phyloP scores from a whole-genome alignment of 768 basidiomycete species.

The Hygrophorus russula region DNA sequence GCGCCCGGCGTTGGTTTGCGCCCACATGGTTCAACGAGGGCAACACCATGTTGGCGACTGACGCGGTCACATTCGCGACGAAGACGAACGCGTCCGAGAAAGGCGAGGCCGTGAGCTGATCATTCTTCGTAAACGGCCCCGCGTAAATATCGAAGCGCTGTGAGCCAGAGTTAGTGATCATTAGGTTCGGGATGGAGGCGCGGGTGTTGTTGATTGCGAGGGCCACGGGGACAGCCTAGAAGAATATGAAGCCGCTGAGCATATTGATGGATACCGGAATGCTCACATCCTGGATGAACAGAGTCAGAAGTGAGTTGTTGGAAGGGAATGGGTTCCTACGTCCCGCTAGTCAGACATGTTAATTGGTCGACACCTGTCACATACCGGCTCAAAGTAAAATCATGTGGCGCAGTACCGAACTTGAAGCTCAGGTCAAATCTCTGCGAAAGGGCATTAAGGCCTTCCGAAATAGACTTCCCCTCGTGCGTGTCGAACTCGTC shows the following conservation, averaged over 20 bases:
- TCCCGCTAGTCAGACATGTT: conserved; percentile 1
- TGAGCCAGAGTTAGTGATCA: conserved; percentile 54
- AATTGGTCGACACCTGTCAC: conserved; percentile 8
- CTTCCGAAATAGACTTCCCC: conserved; percentile 43
- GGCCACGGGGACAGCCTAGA: conserved; percentile 41
- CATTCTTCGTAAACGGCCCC: conserved; percentile 70
- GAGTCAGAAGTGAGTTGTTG: conserved; percentile 44
- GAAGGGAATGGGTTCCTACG: conserved; percentile 53
- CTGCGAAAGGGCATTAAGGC: conserved; percentile 39
- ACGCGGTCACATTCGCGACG: conserved; percentile 41
- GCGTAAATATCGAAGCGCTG: conserved; percentile 57
- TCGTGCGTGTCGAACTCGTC: conserved; percentile 47
- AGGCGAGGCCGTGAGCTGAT: conserved; percentile 66
- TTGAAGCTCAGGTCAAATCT: conserved; percentile 49
- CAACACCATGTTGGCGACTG: conserved; percentile 42
- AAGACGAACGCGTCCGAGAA: conserved; percentile 57
- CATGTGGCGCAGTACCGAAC: conserved; percentile 68
- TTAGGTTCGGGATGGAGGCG: conserved; percentile 45
- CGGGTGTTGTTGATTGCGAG: conserved; percentile 56
- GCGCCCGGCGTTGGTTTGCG: conserved; percentile 23
- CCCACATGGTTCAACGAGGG: conserved; percentile 39
- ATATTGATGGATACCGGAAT: conserved; percentile 6
- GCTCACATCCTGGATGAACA: conserved; percentile 38
- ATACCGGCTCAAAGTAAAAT: conserved; percentile 57
- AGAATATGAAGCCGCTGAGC: not conserved